Conservation (phyloP, 2,329 filamentous ascomycete genomes). For the Metarhizium album region DNA sequence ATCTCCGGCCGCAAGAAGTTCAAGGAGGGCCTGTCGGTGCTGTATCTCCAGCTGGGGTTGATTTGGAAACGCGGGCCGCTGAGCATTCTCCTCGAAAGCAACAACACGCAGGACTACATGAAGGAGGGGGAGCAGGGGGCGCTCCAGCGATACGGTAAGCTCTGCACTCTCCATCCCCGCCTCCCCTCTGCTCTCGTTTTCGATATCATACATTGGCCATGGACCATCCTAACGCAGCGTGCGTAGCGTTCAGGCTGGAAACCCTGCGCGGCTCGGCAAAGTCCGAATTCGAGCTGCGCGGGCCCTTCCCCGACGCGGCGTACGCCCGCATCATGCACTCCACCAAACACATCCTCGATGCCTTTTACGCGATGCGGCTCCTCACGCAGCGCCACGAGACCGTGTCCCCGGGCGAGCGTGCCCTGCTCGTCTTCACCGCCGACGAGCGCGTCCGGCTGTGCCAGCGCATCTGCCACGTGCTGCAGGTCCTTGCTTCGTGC, state of each 20-base stretch:
- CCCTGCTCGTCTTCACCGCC: slow-evolving; percentile 67
- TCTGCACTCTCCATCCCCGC: not conserved
- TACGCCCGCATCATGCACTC: slow-evolving; percentile 67
- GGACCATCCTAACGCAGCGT: not conserved
- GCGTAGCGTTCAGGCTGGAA: slow-evolving; percentile 55
- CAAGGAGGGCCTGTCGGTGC: slow-evolving; percentile 76
- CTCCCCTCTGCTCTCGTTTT: not conserved
- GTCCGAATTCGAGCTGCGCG: slow-evolving; percentile 81
- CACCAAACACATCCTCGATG: slow-evolving; percentile 77
- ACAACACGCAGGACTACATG: slow-evolving; percentile 60
- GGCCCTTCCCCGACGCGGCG: slow-evolving; percentile 69
- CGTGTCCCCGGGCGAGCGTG: slow-evolving; percentile 69
- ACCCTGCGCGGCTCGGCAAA: slow-evolving; percentile 59
- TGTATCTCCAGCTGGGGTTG: slow-evolving; percentile 89
- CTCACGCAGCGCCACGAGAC: slow-evolving; percentile 72
- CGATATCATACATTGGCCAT: not conserved
- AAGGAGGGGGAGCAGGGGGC: slow-evolving; percentile 78
- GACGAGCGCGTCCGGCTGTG: slow-evolving; percentile 73
- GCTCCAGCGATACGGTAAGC: slow-evolving; percentile 61
- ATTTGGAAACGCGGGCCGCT: slow-evolving; percentile 94
- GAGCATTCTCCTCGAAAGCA: slow-evolving; percentile 55
- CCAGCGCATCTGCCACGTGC: slow-evolving; percentile 81
- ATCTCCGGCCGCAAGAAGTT: slow-evolving; percentile 83
- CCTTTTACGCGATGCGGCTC: slow-evolving; percentile 93
- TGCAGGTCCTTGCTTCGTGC: slow-evolving; percentile 76